These are phyloP conservation scores for Phlebiopsis gigantea DNA, from an alignment of 768 basidiomycete genomes.

Conservation along the genomic window DNA sequence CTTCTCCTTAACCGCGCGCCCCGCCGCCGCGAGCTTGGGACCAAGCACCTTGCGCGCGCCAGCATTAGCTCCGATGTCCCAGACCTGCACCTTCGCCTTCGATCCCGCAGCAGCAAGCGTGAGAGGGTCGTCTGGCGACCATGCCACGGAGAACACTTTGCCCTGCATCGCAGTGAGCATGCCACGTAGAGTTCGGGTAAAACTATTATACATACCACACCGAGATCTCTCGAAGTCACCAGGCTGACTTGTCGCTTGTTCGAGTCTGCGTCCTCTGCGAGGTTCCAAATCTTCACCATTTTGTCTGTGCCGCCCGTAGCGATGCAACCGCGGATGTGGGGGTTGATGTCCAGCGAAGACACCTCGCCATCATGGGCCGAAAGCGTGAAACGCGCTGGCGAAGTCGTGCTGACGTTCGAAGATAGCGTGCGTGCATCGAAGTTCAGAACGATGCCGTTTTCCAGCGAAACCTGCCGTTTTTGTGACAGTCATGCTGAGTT, in stretches of 20 bases:
- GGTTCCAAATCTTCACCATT: constrained; percentile 94
- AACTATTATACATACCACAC: constrained; percentile 56
- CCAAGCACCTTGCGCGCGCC: constrained; percentile 83
- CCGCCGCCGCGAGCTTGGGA: constrained; percentile 68
- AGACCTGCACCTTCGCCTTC: constrained; percentile 89
- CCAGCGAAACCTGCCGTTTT: constrained; percentile 71
- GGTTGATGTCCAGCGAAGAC: constrained; percentile 86
- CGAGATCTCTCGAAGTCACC: constrained; percentile 84
- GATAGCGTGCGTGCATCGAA: constrained; percentile 87
- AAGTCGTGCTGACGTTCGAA: constrained; percentile 55
- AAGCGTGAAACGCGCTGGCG: constrained; percentile 79
- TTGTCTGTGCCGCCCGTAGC: constrained; percentile 95
- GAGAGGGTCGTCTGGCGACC: constrained; percentile 92
- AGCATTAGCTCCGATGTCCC: constrained; percentile 86
- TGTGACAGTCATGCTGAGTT: not conserved
- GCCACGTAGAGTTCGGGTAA: not conserved
- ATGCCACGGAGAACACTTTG: constrained; percentile 89
- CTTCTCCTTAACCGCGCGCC: constrained; percentile 61
- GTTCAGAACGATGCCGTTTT: constrained; percentile 90
- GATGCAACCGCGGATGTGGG: constrained; percentile 84
- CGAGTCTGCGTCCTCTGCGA: constrained; percentile 54
- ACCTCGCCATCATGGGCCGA: constrained; percentile 91
- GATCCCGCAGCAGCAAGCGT: constrained; percentile 91
- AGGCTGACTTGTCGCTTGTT: constrained; percentile 75
- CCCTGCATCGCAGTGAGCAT: constrained; percentile 48